These are phyloP conservation scores for Gracilariopsis chorda DNA, from an alignment of 23 red algal genomes.

Conservation along the genomic window DNA sequence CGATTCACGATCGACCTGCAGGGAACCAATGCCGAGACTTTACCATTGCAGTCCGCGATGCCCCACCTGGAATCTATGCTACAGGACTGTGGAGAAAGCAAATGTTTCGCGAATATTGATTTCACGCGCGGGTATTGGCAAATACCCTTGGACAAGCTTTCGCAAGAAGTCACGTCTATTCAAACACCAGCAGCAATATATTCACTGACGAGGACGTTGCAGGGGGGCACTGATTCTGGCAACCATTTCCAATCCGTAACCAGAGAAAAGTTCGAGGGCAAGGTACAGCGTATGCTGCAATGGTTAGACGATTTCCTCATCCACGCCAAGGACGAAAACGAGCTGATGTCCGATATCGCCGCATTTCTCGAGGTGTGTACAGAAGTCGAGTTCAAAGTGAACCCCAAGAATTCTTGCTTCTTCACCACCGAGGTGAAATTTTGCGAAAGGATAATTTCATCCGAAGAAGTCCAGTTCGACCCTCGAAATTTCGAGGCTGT, in stretches of 20 bases:
- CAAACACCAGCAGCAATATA: conserved; percentile 24
- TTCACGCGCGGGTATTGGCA: conserved; percentile 28
- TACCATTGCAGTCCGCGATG: conserved; percentile 13
- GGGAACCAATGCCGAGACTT: neutral
- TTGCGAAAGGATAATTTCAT: conserved; percentile 18
- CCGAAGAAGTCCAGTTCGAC: neutral
- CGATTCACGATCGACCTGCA: neutral
- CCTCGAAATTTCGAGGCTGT: neutral
- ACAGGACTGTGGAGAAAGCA: conserved; percentile 4
- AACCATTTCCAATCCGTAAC: conserved; percentile 18
- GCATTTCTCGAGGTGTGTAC: neutral
- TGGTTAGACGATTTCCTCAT: conserved; percentile 36
- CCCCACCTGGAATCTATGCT: conserved; percentile 28
- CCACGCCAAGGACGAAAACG: neutral
- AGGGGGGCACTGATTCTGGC: conserved; percentile 6
- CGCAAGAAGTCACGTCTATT: conserved; percentile 26
- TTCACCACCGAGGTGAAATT: neutral
- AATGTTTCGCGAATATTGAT: conserved; percentile 2
- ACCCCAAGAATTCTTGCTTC: conserved; percentile 27
- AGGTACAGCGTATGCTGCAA: neutral
- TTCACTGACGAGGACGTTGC: neutral
- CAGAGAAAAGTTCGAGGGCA: neutral
- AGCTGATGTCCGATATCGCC: neutral
- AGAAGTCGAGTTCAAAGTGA: neutral
- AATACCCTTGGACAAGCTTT: conserved; percentile 24